Percentiles rank a stretch among this genome's conserved stretches.
These are phyloP conservation scores for Hortiboletus campestris DNA, from an alignment of 768 basidiomycete genomes.

Conservation along the genomic window DNA sequence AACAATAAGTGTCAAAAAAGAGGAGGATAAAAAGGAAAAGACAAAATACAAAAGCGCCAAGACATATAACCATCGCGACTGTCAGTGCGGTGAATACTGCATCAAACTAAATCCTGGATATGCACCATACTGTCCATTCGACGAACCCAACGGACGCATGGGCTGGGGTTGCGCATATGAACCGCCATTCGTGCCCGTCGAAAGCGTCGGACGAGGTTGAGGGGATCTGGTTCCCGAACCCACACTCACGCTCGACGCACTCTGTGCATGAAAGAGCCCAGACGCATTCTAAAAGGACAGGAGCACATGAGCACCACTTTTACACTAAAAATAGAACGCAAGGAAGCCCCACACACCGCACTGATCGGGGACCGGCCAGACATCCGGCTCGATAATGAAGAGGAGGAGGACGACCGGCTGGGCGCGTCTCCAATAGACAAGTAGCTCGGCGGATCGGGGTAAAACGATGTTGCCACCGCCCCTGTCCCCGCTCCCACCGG, in stretches of 20 bases:
- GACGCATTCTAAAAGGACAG: constrained; percentile 20
- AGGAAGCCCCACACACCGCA: constrained; percentile 15
- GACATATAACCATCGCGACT: background rate
- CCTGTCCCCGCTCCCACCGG: constrained; percentile 13
- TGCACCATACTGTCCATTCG: constrained; percentile 18
- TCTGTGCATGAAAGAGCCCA: constrained; percentile 22
- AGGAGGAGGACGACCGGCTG: constrained; percentile 33
- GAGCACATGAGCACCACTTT: constrained; percentile 4
- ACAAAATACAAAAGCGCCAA: background rate
- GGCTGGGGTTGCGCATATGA: constrained; percentile 27
- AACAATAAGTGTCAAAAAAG: constrained; percentile 17
- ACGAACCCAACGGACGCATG: constrained; percentile 14
- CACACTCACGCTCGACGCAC: constrained; percentile 4
- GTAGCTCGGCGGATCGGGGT: constrained; percentile 24
- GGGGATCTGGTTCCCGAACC: constrained; percentile 18
- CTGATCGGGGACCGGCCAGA: constrained; percentile 32
- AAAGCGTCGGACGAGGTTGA: constrained; percentile 16
- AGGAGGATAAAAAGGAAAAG: background rate
- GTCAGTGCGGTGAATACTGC: constrained; percentile 22
- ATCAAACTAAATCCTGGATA: constrained; percentile 24
- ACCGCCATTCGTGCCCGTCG: constrained; percentile 5
- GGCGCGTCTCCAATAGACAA: constrained; percentile 23
- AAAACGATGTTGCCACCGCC: constrained; percentile 12
- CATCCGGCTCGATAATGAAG: constrained; percentile 33
- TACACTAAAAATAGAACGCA: background rate